These are phyloP conservation scores for Haplosporangium sp. DNA, from an alignment of 371 early-diverging fungal genomes.

Conservation along the genomic window DNA sequence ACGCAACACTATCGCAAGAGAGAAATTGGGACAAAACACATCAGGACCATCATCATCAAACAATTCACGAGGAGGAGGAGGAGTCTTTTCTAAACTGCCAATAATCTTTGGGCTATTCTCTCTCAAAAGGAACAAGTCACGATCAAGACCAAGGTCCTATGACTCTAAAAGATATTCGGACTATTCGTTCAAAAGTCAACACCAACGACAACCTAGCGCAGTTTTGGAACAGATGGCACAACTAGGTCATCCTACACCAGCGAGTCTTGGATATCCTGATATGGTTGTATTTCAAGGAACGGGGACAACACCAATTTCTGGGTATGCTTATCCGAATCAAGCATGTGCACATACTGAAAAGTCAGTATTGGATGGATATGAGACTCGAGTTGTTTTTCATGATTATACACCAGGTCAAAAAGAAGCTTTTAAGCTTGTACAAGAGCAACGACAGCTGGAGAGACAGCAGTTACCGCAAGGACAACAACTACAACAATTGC, in stretches of 20 bases:
- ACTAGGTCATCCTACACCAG: slow-evolving; percentile 18
- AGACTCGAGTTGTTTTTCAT: slow-evolving; percentile 28
- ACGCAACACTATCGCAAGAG: slow-evolving; percentile 31
- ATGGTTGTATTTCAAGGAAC: slow-evolving; percentile 25
- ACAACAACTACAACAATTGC: no score
- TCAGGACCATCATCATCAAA: slow-evolving; percentile 12
- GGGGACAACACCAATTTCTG: slow-evolving; percentile 28
- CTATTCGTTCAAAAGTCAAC: neutral
- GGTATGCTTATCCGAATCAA: slow-evolving; percentile 37
- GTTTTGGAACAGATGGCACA: slow-evolving; percentile 21
- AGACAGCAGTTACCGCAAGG: no score
- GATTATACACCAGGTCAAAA: no score
- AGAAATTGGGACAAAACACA: slow-evolving; percentile 9
- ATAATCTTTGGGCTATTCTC: slow-evolving; percentile 4
- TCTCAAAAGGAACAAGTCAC: neutral
- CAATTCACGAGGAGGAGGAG: neutral
- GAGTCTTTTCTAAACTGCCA: neutral
- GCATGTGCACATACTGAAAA: slow-evolving; percentile 20
- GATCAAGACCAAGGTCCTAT: no score
- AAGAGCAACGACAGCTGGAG: no score
- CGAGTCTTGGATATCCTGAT: slow-evolving; percentile 37
- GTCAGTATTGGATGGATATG: slow-evolving; percentile 1
- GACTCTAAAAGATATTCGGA: slow-evolving; percentile 15
- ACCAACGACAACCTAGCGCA: neutral
- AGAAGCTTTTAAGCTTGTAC: no score